Evolutionary conservation across 176 grass and related monocot genomes (phyloP).

Genomic region (Carex parvula): DNA sequence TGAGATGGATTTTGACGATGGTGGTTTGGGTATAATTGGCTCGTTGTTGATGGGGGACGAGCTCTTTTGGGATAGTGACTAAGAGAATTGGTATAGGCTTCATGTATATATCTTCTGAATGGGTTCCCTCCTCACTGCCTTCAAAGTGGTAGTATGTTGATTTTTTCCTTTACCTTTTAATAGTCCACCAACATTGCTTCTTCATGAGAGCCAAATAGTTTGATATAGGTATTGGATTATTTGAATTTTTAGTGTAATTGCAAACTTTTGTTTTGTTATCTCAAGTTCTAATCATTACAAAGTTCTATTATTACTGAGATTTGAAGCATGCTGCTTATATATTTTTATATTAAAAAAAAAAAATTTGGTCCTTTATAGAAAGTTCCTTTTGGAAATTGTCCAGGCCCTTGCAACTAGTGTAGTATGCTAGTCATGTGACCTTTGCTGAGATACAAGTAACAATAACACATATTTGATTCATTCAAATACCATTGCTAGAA

Average conservation of each 20-base stretch:
- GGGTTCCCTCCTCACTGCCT: too few relatives aligned
- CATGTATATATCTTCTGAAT: not conserved
- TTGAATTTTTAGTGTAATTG: not conserved
- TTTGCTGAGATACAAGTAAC: not conserved
- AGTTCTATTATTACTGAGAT: not conserved
- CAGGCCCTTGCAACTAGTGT: not conserved
- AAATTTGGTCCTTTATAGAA: not conserved
- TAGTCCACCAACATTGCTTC: not conserved
- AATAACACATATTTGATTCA: not conserved
- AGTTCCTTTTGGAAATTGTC: not conserved
- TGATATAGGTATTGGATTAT: constrained; percentile 3
- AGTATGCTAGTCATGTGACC: not conserved
- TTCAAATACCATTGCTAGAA: not conserved
- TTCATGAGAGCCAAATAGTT: not conserved
- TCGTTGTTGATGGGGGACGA: not conserved
- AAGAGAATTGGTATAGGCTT: not conserved
- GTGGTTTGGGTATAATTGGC: constrained; percentile 7
- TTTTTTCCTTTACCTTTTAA: too few relatives aligned
- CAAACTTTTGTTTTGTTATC: not conserved
- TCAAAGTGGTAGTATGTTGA: not conserved
- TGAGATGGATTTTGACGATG: not conserved
- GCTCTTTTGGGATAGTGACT: constrained; percentile 10
- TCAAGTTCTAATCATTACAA: not conserved
- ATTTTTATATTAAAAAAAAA: not conserved
- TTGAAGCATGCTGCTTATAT: not conserved